Evolutionary conservation across 1,284 basidiomycete genomes (phyloP).

Genomic region (Amylostereum areolatum): DNA sequence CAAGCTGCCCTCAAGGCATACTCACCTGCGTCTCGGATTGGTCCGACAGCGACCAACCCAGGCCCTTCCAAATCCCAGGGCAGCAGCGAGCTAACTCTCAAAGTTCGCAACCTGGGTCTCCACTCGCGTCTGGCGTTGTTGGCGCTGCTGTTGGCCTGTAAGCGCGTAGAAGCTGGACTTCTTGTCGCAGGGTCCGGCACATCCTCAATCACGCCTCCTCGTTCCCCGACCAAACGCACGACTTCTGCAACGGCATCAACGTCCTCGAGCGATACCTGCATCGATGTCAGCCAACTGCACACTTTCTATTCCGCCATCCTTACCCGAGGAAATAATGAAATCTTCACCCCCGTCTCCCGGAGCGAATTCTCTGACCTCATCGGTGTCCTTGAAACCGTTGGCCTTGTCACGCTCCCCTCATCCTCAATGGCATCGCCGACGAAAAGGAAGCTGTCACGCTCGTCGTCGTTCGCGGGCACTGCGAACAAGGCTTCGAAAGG

Average conservation of each 20-base stretch:
- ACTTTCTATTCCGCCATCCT: slow-evolving; percentile 58
- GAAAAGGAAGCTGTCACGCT: slow-evolving; percentile 45
- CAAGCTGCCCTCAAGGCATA: slow-evolving; percentile 66
- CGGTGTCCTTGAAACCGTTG: slow-evolving; percentile 65
- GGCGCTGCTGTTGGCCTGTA: slow-evolving; percentile 54
- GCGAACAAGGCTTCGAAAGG: slow-evolving; percentile 33
- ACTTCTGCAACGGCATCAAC: slow-evolving; percentile 21
- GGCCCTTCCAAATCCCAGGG: slow-evolving; percentile 23
- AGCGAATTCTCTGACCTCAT: slow-evolving; percentile 72
- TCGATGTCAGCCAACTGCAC: slow-evolving; percentile 58
- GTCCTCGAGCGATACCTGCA: slow-evolving; percentile 22
- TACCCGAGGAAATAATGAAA: slow-evolving; percentile 41
- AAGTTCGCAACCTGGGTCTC: slow-evolving; percentile 61
- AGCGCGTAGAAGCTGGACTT: slow-evolving; percentile 52
- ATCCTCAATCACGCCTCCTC: slow-evolving; percentile 26
- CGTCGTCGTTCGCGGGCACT: slow-evolving; percentile 44
- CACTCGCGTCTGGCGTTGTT: slow-evolving; percentile 68
- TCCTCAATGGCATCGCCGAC: slow-evolving; percentile 28
- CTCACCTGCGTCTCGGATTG: slow-evolving; percentile 40
- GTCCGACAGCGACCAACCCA: slow-evolving; percentile 18
- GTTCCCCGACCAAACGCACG: slow-evolving; percentile 46
- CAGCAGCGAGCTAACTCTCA: slow-evolving; percentile 58
- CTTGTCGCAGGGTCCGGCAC: slow-evolving; percentile 34
- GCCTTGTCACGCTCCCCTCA: slow-evolving; percentile 40
- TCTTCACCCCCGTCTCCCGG: slow-evolving; percentile 61